Evolutionary conservation across 352 stramenopile genomes (phyloP).

Genomic region (Globisporangium iwayamae): DNA sequence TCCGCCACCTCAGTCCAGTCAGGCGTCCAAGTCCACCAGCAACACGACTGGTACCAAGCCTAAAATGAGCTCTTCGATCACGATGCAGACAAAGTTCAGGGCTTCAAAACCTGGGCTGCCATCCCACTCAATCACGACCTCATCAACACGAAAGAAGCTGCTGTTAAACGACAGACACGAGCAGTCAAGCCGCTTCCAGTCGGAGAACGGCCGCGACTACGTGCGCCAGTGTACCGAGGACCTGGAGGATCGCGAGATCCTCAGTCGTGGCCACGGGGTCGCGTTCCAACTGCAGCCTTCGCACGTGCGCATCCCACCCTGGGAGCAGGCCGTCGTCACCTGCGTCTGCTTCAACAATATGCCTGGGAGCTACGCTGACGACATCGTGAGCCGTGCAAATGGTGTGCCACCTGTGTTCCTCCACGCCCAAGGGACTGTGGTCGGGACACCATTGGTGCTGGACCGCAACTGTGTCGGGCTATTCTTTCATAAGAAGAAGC

Average conservation of each 20-base stretch:
- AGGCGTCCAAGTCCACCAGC: neutral
- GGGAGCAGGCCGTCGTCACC: conserved; percentile 48
- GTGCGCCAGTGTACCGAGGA: conserved; percentile 35
- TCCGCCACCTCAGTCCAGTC: neutral
- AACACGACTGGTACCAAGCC: neutral
- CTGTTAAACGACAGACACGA: conserved; percentile 46
- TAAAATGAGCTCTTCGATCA: neutral
- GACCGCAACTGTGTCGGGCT: conserved; percentile 72
- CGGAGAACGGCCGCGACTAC: conserved; percentile 41
- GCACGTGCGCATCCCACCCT: conserved; percentile 41
- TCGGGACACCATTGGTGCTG: conserved; percentile 50
- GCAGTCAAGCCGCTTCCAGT: conserved; percentile 49
- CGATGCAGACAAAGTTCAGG: neutral
- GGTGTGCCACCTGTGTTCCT: conserved; percentile 61
- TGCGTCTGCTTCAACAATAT: conserved; percentile 81
- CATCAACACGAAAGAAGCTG: conserved; percentile 18
- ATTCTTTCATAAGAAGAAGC: conserved; percentile 21
- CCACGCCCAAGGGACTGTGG: conserved; percentile 44
- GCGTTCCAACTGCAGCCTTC: conserved; percentile 41
- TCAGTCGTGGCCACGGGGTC: conserved; percentile 47
- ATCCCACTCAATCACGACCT: neutral
- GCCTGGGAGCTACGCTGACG: conserved; percentile 59
- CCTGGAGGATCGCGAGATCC: conserved; percentile 40
- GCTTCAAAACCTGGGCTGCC: neutral
- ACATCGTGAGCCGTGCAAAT: conserved; percentile 49